Evolutionary conservation across 257 asterid genomes (phyloP).

Genomic region (Lycium barbarum): DNA sequence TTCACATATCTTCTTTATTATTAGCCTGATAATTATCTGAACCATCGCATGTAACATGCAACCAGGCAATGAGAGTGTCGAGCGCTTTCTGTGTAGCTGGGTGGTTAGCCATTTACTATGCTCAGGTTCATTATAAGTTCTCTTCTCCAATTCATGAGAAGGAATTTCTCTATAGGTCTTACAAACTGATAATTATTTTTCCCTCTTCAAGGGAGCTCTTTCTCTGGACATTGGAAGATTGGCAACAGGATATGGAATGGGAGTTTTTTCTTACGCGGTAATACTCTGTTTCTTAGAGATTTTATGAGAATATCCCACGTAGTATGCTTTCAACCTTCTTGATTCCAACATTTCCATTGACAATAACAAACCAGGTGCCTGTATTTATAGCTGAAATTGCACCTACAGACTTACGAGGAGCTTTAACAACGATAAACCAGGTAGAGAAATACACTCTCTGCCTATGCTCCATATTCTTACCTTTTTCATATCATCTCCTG

Average conservation of each 20-base stretch:
- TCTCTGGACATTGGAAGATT: slow-evolving; percentile 81
- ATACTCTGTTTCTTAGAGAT: not conserved
- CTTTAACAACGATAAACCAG: slow-evolving; percentile 81
- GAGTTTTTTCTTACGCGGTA: slow-evolving; percentile 91
- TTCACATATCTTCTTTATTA: not conserved
- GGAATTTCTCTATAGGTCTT: not conserved
- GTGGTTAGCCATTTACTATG: slow-evolving; percentile 83
- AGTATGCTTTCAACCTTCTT: slow-evolving; percentile 19
- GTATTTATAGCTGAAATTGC: slow-evolving; percentile 92
- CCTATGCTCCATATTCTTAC: not conserved
- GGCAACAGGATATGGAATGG: slow-evolving; percentile 95
- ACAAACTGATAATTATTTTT: slow-evolving; percentile 31
- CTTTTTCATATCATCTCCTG: not conserved
- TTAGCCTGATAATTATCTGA: slow-evolving; percentile 6
- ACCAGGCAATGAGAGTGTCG: slow-evolving; percentile 85
- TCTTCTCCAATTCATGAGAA: not conserved
- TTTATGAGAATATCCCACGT: not conserved
- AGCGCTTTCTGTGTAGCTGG: slow-evolving; percentile 76
- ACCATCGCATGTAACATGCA: slow-evolving; percentile 36
- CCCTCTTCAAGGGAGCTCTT: slow-evolving; percentile 47
- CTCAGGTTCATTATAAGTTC: slow-evolving; percentile 51
- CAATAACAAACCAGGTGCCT: slow-evolving; percentile 62
- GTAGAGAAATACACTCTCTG: slow-evolving; percentile 38
- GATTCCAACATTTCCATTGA: slow-evolving; percentile 22
- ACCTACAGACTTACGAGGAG: slow-evolving; percentile 84